Conservation (phyloP, 805 yeast genomes). For the Wickerhamiella musiphila region DNA sequence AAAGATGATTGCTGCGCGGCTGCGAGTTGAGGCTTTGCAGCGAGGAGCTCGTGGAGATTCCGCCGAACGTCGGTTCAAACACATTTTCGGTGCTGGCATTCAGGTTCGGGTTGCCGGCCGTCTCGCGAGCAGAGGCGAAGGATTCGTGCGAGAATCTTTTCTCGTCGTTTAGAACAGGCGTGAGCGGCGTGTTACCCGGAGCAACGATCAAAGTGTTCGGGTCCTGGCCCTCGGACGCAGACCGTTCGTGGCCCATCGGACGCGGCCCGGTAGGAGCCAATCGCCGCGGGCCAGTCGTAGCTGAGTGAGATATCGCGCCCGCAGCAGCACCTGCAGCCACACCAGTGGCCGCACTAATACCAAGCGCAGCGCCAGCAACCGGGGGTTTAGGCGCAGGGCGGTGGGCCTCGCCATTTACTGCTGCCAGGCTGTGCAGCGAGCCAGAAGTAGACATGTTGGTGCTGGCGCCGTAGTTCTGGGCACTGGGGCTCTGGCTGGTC, state of each 20-base stretch:
- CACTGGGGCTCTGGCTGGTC: too few species aligned
- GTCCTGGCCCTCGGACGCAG: slow-evolving; percentile 21
- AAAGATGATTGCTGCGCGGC: slow-evolving; percentile 10
- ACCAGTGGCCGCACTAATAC: too few species aligned
- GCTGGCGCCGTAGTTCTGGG: too few species aligned
- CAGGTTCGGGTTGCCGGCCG: slow-evolving; percentile 2
- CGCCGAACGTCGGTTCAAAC: slow-evolving; percentile 14
- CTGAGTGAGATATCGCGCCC: slow-evolving; percentile 1
- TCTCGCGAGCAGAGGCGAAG: slow-evolving; percentile 15
- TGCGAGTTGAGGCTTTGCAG: neutral
- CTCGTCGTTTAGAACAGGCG: slow-evolving; percentile 12
- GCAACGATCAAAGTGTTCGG: slow-evolving; percentile 17
- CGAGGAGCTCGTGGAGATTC: neutral
- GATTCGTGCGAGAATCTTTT: slow-evolving; percentile 12
- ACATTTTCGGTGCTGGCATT: slow-evolving; percentile 5
- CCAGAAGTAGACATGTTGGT: too few species aligned
- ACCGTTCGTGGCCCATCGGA: slow-evolving; percentile 15
- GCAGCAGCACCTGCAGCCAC: neutral
- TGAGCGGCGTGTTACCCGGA: slow-evolving; percentile 11
- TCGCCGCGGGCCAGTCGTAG: neutral
- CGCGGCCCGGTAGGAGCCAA: slow-evolving; percentile 1
- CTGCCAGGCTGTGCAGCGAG: too few species aligned
- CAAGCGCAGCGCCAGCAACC: too few species aligned
- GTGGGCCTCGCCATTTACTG: too few species aligned
- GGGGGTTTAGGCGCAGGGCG: too few species aligned